Evolutionary conservation across 495 filamentous ascomycete genomes (phyloP), one percentile per base, ranked within the genome.

Genomic region (Endocarpon pusillum): DNA sequence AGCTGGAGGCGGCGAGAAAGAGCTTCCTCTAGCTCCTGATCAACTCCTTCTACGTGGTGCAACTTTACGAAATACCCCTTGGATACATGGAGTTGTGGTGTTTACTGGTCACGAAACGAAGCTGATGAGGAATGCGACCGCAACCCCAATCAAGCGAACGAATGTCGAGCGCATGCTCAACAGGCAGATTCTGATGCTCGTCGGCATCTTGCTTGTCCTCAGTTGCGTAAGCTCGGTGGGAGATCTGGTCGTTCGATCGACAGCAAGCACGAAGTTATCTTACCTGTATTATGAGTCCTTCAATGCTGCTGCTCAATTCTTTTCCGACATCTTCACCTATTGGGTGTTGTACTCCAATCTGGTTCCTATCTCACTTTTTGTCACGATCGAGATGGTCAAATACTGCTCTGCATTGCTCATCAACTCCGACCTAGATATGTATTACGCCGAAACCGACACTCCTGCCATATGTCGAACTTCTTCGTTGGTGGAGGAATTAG

Each of bases 71-170:
- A 99, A 99, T 44, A 99, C 91, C 7, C 87, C 87, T 15, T 99
- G 91, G 91, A 74, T 99, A 35, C 83, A 96, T 52, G 91, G 86
- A 20, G 72, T 89, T 35, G 91, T 96, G 39, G 86, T 96, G 11
- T 99, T 99, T 43, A 99, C 86, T 14, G 91, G 91, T 36, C 91
- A 99, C 52, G 87, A 99, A 58, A 96, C 91, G 19, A 99, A 99
- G 53, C 64, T 99, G 45, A 96, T 99, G 91, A 72, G 91, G 37
- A 99, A 99, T 52, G 91, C 91, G 19, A 96, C 87, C 6, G 91
- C 91, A 9, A 79, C 91, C 2, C 89, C 91, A 22, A 96, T 99
- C 54, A 99, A 99, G 62, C 75, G 83, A 32, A 99, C 91, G 4
- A 82, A 82, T 24, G 89, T 99, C 4, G 91, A 96, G 53, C 71